phyloP scores from a whole-genome alignment of 768 basidiomycete genomes.

The Gymnopilus dilepis region DNA sequence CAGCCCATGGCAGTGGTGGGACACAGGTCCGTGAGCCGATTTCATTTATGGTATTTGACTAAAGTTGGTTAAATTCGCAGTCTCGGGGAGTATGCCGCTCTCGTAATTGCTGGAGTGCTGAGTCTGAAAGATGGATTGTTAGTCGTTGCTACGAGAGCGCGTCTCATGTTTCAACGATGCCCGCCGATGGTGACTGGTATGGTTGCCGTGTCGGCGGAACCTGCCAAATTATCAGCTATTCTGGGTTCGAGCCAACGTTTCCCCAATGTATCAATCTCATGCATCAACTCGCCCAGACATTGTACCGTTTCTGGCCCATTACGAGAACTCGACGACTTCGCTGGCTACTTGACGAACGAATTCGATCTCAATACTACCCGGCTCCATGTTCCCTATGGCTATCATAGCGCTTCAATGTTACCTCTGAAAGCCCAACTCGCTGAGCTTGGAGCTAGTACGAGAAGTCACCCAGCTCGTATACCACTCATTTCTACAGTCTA shows the following conservation, averaged over 20 bases:
- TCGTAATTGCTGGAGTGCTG: conserved; percentile 66
- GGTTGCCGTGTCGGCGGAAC: conserved; percentile 56
- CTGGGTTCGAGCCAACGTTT: conserved; percentile 40
- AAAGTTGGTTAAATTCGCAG: conserved; percentile 40
- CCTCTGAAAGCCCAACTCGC: conserved; percentile 58
- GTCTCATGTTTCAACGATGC: conserved; percentile 60
- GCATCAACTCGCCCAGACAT: conserved; percentile 63
- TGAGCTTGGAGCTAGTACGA: conserved; percentile 40
- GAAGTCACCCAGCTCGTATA: conserved; percentile 52
- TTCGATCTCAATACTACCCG: conserved; percentile 44
- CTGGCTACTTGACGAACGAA: conserved; percentile 41
- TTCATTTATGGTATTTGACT: conserved; percentile 8
- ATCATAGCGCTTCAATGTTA: conserved; percentile 70
- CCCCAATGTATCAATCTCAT: conserved; percentile 53
- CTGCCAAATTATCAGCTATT: conserved; percentile 37
- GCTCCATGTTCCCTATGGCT: conserved; percentile 64
- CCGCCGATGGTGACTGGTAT: conserved; percentile 54
- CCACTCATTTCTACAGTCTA: conserved; percentile 67
- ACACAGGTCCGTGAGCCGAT: conserved; percentile 59
- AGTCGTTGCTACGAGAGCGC: conserved; percentile 61
- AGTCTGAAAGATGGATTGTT: conserved; percentile 59
- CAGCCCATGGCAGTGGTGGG: conserved; percentile 65
- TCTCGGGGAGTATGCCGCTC: conserved; percentile 77
- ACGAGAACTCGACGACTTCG: conserved; percentile 46
- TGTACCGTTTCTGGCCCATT: conserved; percentile 66